Base-by-base conservation (phyloP, 345 rosid species). In the Sonneratia caseolaris region DNA sequence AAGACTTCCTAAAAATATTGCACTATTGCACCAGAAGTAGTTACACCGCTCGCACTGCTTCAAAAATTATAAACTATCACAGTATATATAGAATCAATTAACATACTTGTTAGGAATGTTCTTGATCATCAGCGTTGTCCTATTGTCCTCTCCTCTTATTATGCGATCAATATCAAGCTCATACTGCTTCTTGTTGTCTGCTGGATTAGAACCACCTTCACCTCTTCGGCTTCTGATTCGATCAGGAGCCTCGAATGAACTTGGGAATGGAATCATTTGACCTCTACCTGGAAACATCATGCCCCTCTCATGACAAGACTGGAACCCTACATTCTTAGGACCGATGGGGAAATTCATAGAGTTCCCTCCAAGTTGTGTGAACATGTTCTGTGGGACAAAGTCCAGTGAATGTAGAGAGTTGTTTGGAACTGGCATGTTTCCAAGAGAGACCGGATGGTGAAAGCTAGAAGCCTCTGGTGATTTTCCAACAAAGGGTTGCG, bases 81-180 rank as follows among this genome's bases (percentile, higher is more conserved):
- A 62, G 32, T 13, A 27, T 61, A n/a, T 57, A 16, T 56, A 76
- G 67, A 40, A 40, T 35, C 12, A 38, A 49, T 72, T 18, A 61
- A 74, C 84, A 7, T 85, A 89, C 91, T 89, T 89, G 85, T 89
- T 89, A 37, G 94, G 94, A 77, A 89, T 89, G 72, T 87, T 89
- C 90, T 87, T 89, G 76, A 89, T 82, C 94, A 87, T 89, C 49
- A 89, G 84, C 6, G 94, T 89, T 48, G 94, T 87, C 53, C 90
- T 76, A 70, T 69, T 82, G 77, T 87, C 94, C 76, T 84, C 87
- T 73, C 91, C 91, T 38, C 59, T 79, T 49, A 77, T 35, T 69
- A 89, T 85, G 80, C 81, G 81, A 66, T 87, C 86, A 15, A 89
- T 68, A 74, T 89, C 87, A 68, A 87, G 88, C 74, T 89, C 88